These are phyloP conservation scores for Leucosporidium creatinivorum DNA, from an alignment of 768 basidiomycete species.

Conservation along the genomic window DNA sequence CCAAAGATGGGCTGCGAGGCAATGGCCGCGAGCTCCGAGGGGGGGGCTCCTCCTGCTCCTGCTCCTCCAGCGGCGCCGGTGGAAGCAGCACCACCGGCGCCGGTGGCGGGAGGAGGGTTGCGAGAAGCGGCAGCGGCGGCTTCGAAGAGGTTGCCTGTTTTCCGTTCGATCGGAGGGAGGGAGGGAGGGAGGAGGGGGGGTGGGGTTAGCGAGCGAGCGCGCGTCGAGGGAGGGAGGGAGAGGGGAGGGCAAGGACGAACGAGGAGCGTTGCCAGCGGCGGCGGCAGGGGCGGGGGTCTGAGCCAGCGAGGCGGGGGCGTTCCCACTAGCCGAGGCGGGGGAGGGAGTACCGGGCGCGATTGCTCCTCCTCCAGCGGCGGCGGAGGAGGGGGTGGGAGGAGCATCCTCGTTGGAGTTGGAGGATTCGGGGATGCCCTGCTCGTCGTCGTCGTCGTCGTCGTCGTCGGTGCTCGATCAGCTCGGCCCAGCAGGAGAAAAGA, in stretches of 20 bases:
- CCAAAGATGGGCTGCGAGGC: constrained; percentile 59
- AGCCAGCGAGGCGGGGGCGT: constrained; percentile 38
- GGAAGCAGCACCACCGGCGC: constrained; percentile 42
- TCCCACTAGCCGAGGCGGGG: constrained; percentile 32
- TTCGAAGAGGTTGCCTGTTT: constrained; percentile 35
- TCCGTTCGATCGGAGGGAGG: neutral
- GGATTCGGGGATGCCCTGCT: constrained; percentile 80
- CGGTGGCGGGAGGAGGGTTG: constrained; percentile 37
- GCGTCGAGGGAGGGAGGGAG: too few species aligned
- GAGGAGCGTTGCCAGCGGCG: too few species aligned
- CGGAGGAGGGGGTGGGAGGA: constrained; percentile 42
- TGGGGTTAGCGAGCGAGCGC: neutral
- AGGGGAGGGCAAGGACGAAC: too few species aligned
- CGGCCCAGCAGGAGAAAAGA: constrained; percentile 8
- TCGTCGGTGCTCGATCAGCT: neutral
- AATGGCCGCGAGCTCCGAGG: constrained; percentile 47
- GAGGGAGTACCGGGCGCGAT: constrained; percentile 30
- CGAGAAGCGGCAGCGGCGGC: constrained; percentile 35
- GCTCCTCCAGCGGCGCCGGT: constrained; percentile 39
- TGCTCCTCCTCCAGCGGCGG: constrained; percentile 43
- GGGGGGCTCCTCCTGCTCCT: constrained; percentile 18
- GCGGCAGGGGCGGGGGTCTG: too few species aligned
- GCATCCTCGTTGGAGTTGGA: constrained; percentile 46
- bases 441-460: too few species aligned
- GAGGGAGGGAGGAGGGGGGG: too few species aligned